Evolutionary conservation across 1,284 basidiomycete genomes (phyloP), one percentile per base, ranked within the genome.

Genomic region (Exobasidium rhododendri): DNA sequence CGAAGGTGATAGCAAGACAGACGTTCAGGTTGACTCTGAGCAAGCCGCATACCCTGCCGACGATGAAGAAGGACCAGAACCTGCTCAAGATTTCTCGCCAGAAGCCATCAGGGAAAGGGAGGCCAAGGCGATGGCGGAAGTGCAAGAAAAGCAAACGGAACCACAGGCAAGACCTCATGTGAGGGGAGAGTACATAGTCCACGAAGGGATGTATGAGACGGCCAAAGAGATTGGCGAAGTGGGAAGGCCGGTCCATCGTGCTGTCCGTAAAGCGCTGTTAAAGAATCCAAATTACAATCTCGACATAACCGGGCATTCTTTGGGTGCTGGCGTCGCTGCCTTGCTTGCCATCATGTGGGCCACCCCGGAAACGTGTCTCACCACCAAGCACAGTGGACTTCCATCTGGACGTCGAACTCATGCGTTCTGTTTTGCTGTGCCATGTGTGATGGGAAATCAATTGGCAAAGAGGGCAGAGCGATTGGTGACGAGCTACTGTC

Each of bases 341-440:
- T 81, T 91, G 11, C 81, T 91, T n/a, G 89, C 86, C 40, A 80
- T 92, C 79, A 88, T 89, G 85, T 92, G 90, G 90, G 89, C 89
- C 1, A 88, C 90, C 29, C 71, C 71, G 0, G 63, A 60, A 3
- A 72, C 71, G 0, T 63, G 68, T 3, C 56, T 72, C 2, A 74
- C 71, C 14, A 68, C 61, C 0, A 2, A 35, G 2, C 29, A 57
- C 14, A 73, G 67, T 11, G 79, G 89, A 4, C 83, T 92, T 6
- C 89, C 90, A 4, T 80, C 83, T 2, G 85, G 85, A 32, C 83
- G 89, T 3, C 82, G 84, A 4, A 86, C 90, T 6, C 86, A 86
- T 43, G 89, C 88, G 0, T 92, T 88, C 74, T 89, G 87, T 74
- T 89, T 90, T 75, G 90, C 86, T 24, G 88, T 89, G 43, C 90